Conservation (phyloP, 768 basidiomycete species). For the Tricholoma flavovirens region DNA sequence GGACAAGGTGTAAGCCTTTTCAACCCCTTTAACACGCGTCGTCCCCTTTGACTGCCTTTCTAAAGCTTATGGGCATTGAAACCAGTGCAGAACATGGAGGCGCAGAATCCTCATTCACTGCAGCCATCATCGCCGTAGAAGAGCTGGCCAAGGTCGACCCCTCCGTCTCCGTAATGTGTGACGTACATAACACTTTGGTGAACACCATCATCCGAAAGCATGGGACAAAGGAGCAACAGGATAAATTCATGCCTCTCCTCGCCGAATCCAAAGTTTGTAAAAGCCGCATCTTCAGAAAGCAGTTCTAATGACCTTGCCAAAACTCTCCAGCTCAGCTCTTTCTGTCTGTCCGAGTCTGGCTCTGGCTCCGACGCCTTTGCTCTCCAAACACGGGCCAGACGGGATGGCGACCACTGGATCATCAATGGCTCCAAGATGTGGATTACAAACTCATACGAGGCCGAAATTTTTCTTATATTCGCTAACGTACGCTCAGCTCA, state of each 20-base stretch:
- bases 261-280: slow-evolving; percentile 62
- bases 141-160: slow-evolving; percentile 96
- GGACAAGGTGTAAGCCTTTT: slow-evolving; percentile 78
- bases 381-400: slow-evolving; percentile 86
- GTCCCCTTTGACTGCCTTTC: slow-evolving; percentile 2
- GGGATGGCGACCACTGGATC: slow-evolving; percentile 80
- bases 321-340: slow-evolving; percentile 77
- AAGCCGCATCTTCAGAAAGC: not conserved
- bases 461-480: slow-evolving; percentile 89
- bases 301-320: slow-evolving; percentile 1
- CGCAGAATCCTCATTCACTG: slow-evolving; percentile 86
- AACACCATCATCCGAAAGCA: slow-evolving; percentile 91
- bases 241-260: slow-evolving; percentile 83
- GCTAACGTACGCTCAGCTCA: slow-evolving; percentile 59
- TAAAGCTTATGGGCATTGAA: slow-evolving; percentile 96
- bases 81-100: slow-evolving; percentile 80
- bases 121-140: slow-evolving; percentile 94
- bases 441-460: slow-evolving; percentile 95
- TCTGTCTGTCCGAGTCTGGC: slow-evolving; percentile 88
- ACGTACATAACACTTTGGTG: slow-evolving; percentile 98
- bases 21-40: not conserved
- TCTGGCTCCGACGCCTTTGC: slow-evolving; percentile 98
- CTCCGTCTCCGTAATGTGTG: slow-evolving; percentile 92
- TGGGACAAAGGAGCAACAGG: slow-evolving; percentile 78
- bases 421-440: slow-evolving; percentile 99